A percentile compares a stretch with the other conserved stretches of the same genome.
Conservation (phyloP, 176 grass and related monocot species). For the Zoysia pacifica region DNA sequence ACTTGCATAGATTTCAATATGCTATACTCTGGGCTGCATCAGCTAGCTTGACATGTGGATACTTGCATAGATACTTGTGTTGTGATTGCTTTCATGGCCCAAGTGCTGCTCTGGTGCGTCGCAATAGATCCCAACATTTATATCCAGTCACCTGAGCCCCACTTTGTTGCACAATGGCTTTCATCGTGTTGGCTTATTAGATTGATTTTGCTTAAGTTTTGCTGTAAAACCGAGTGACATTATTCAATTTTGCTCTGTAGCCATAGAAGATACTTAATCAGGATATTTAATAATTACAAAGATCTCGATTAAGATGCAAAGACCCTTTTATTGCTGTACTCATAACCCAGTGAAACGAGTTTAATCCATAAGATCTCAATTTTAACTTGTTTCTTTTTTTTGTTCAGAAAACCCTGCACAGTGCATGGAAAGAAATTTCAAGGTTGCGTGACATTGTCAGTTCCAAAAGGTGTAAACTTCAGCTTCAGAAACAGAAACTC, state of each 20-base stretch:
- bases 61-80: background rate
- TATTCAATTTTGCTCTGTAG: background rate
- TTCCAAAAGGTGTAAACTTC: slow-evolving; percentile 71
- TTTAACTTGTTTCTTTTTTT: slow-evolving; percentile 17
- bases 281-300: background rate
- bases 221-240: background rate
- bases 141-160: background rate
- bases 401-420: slow-evolving; percentile 83
- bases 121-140: background rate
- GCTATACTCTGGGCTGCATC: background rate
- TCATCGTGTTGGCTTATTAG: background rate
- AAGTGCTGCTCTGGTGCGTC: background rate
- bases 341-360: background rate
- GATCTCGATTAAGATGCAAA: background rate
- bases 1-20: slow-evolving; percentile 1
- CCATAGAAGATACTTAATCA: background rate
- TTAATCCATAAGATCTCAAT: background rate
- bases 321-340: background rate
- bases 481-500: slow-evolving; percentile 79
- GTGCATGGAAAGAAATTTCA: slow-evolving; percentile 80
- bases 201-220: background rate
- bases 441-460: slow-evolving; percentile 79
- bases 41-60: background rate
- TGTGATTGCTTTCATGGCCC: background rate
- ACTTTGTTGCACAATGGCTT: background rate